A percentile compares a stretch with the other conserved stretches of the same genome.
Evolutionary conservation across 768 basidiomycete genomes (phyloP).

Genomic region (Suillus variegatus): DNA sequence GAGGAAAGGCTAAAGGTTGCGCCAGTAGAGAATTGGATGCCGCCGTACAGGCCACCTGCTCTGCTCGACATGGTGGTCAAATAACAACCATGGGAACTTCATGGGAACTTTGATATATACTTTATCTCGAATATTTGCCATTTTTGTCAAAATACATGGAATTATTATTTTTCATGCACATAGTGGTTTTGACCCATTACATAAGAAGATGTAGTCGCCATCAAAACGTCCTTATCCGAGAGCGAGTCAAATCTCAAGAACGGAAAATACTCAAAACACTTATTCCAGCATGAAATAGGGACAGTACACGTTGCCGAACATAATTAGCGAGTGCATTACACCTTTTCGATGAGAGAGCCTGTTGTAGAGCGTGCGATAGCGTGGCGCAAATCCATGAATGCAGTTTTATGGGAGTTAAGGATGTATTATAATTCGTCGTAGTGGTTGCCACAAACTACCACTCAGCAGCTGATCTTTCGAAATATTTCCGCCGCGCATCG

Average conservation of each 20-base stretch:
- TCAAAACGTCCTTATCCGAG: too few relatives aligned
- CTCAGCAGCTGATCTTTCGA: conserved; percentile 32
- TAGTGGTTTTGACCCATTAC: neutral
- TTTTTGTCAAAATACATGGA: neutral
- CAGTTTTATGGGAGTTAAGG: too few relatives aligned
- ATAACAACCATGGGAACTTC: conserved; percentile 2
- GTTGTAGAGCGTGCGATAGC: too few relatives aligned
- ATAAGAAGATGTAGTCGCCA: too few relatives aligned
- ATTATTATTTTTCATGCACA: neutral
- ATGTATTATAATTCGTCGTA: too few relatives aligned
- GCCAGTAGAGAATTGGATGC: conserved; percentile 79
- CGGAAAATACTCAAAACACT: too few relatives aligned
- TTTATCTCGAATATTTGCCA: neutral
- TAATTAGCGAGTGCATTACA: too few relatives aligned
- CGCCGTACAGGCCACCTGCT: conserved; percentile 85
- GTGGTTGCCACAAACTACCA: conserved; percentile 25
- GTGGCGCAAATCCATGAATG: too few relatives aligned
- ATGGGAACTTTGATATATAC: neutral
- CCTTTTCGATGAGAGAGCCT: too few relatives aligned
- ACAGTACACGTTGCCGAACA: too few relatives aligned
- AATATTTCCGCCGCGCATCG: conserved; percentile 69
- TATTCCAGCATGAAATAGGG: too few relatives aligned
- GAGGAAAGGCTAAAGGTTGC: conserved; percentile 51
- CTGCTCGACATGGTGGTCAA: conserved; percentile 63
- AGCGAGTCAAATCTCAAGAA: too few relatives aligned